phyloP scores from a whole-genome alignment of 176 grass and related monocot species.

The Hordeum marinum region DNA sequence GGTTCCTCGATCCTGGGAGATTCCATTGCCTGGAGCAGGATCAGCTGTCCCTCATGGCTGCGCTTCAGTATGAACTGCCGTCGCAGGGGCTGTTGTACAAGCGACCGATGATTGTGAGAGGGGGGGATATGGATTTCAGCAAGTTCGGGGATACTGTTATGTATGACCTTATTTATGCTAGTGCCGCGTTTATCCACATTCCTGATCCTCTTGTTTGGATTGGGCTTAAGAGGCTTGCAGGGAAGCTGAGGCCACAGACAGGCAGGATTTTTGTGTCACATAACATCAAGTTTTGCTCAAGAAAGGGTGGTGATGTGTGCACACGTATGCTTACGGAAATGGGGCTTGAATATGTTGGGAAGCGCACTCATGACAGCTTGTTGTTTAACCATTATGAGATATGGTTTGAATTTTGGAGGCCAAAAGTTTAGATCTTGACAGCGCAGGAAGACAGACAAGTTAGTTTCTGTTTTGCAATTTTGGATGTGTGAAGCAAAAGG shows the following conservation, averaged over 20 bases:
- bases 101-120: slow-evolving; percentile 68
- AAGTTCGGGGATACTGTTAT: slow-evolving; percentile 63
- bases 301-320: slow-evolving; percentile 69
- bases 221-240: slow-evolving; percentile 68
- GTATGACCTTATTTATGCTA: slow-evolving; percentile 94
- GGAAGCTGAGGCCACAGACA: slow-evolving; percentile 59
- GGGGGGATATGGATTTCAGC: slow-evolving; percentile 85
- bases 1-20: slow-evolving; percentile 57
- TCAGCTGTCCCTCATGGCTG: slow-evolving; percentile 84
- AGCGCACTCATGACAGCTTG: slow-evolving; percentile 87
- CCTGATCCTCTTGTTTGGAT: slow-evolving; percentile 80
- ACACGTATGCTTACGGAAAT: slow-evolving; percentile 50
- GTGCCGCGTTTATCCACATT: slow-evolving; percentile 82
- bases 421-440: slow-evolving; percentile 40
- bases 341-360: slow-evolving; percentile 69
- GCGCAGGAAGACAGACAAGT: neutral
- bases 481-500: slow-evolving; percentile 17
- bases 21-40: slow-evolving; percentile 96
- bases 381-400: slow-evolving; percentile 97
- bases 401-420: slow-evolving; percentile 82
- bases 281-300: slow-evolving; percentile 90
- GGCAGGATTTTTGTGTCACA: slow-evolving; percentile 90
- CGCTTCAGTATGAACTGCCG: slow-evolving; percentile 72
- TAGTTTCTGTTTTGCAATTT: slow-evolving; percentile 16
- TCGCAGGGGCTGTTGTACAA: slow-evolving; percentile 79